Base-by-base conservation (phyloP, 805 yeast species). In the Kluyveromyces siamensis region DNA sequence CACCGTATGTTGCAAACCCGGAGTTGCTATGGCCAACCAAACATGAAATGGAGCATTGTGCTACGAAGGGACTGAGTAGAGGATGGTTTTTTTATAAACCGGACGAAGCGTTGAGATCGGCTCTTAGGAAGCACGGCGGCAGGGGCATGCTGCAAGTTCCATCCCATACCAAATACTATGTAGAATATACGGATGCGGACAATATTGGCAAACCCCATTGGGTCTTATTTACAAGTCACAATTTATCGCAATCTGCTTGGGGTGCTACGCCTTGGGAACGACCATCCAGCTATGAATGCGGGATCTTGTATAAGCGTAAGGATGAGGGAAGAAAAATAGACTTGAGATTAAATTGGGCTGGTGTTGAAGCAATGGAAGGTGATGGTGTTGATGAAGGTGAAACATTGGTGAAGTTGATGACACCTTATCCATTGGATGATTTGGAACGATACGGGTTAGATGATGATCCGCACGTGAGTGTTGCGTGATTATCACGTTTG, bases 221-320 rank as follows among this genome's bases (percentile, higher is more conserved):
- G 95, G 74, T 81, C 17, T 61, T 84, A 6, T 70, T 84, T 59
- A 84, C 93, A 0, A 82, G 89, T 44, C 84, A 87, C 33, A 87
- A 87, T 58, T 58, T 86, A 39, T 82, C 90, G 33, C 77, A 77
- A 48, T 84, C 79, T 51, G 96, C 95, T 1, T 87, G 96, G 96
- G 96, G 96, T 0, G 66, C 60, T 6, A 67, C 69, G 14, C 55
- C 60, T 38, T 30, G 53, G 13, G 14, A 45, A 5, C 43, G 52
- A 13, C 69, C 72, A n/a, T 56, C 62, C 10, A 60, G 78, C 71
- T 81, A 69, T 61, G 87, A 81, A 57, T 72, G 73, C 1, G 86
- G 86, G 1, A 72, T 81, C 0, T 56, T 81, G 27, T 52, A 78
- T 4, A 30, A 30, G 35, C 68, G 66, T 25, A 69, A 72, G 1